Evolutionary conservation across 768 basidiomycete species (phyloP).

Genomic region (Nidularia pulvinata): DNA sequence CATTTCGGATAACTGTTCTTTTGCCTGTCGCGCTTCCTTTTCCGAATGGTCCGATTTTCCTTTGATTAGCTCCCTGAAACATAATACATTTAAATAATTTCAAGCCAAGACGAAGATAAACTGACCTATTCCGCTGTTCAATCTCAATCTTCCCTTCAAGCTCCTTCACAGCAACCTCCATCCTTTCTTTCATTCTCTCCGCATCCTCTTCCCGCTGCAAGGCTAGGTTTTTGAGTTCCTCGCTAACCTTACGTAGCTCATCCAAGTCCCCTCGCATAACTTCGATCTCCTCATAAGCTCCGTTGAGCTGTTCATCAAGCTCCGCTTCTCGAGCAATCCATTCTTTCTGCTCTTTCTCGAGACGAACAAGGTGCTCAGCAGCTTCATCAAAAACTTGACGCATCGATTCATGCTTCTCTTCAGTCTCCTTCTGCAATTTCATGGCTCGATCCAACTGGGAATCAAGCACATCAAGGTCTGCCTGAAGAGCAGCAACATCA

Average conservation of each 20-base stretch:
- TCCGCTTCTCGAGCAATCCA: conserved; percentile 68
- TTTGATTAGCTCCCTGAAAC: conserved; percentile 60
- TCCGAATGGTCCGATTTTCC: conserved; percentile 62
- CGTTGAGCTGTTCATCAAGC: conserved; percentile 54
- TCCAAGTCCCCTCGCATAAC: conserved; percentile 57
- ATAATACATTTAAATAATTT: background rate
- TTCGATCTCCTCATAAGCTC: conserved; percentile 60
- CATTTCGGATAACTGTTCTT: conserved; percentile 78
- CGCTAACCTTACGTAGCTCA: conserved; percentile 61
- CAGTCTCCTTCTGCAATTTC: conserved; percentile 74
- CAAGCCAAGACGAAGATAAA: conserved; percentile 2
- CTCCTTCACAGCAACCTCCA: conserved; percentile 63
- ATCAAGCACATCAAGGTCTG: conserved; percentile 83
- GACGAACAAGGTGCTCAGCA: conserved; percentile 79
- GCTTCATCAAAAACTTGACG: conserved; percentile 80
- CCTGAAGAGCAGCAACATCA: conserved; percentile 76
- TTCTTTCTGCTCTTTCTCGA: conserved; percentile 76
- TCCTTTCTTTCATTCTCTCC: conserved; percentile 69
- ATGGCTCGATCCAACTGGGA: conserved; percentile 84
- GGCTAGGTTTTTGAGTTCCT: conserved; percentile 70
- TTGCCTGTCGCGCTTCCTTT: conserved; percentile 65
- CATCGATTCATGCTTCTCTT: conserved; percentile 75
- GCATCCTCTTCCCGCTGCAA: conserved; percentile 83
- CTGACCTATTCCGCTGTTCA: conserved; percentile 68
- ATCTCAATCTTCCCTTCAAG: conserved; percentile 69